Base-by-base conservation (phyloP, 2,329 filamentous ascomycete species). In the Exophiala viscosa region DNA sequence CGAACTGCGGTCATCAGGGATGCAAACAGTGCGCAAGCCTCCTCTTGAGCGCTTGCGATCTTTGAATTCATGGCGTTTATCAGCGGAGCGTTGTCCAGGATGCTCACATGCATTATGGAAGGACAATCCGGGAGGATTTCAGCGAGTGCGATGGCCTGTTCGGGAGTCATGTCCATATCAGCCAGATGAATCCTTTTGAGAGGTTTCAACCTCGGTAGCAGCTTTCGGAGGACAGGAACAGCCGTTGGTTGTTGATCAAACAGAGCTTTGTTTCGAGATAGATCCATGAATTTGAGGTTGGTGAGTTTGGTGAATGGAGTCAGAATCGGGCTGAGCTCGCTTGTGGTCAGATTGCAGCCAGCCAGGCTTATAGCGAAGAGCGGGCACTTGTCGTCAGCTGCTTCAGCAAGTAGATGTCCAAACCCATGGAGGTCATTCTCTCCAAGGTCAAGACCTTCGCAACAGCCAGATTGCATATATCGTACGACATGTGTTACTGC, bases 11-110 rank as follows among this genome's bases (percentile, higher is more conserved):
- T 88, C 73, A 96, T 86, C 15, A 97, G 78, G 1, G 91, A 96
- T 1, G 93, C 90, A 67, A 95, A 97, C 5, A 97, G 73, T 1
- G 93, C 93, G 63, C 89, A 96, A 1, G 93, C 92, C 70, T 97
- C 92, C 70, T 97, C 92, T 68, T 96, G 90, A 1, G 78, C 80
- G 51, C 84, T 84, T 62, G 93, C 89, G 5, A 88, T 88, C 45
- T 79, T 87, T 0, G 90, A 87, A 55, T 83, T 80, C 4, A 90
- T 86, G 18, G 96, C 78, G 42, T 80, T 80, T 17, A 81, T 76
- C 3, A 96, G 74, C 55, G 84, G 79, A 0, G 83, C 78, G 63
- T 99, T 99, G 60, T 93, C 88, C 35, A 95, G 73, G 3, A 97
- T 81, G 64, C 86, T 93, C 59, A 99, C 77, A 70, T 97, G 92